Evolutionary conservation across 441 rosid genomes (phyloP).

Genomic region (Bocquillonia castaneifolia): DNA sequence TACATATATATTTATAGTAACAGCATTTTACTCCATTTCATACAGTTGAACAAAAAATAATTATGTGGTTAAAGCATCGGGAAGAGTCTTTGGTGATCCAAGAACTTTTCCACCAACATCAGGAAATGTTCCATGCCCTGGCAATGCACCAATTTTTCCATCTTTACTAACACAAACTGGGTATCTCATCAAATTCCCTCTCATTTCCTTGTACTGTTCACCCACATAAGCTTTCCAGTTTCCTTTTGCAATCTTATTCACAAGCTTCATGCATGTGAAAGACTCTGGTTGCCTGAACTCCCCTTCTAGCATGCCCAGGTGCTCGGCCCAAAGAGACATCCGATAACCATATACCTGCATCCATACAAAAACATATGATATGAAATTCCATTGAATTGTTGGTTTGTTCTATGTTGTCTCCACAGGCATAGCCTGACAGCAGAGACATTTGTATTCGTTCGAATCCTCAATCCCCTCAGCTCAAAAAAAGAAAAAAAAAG

Average conservation of each 20-base stretch:
- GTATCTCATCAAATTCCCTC: constrained; percentile 60
- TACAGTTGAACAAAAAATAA: no score
- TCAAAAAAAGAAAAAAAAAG: no score
- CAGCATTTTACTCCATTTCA: no score
- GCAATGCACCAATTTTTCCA: constrained; percentile 36
- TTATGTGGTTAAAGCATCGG: constrained; percentile 53
- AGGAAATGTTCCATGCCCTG: constrained; percentile 45
- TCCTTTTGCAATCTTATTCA: constrained; percentile 30
- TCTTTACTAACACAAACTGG: constrained; percentile 37
- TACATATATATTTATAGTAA: no score
- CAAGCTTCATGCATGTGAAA: constrained; percentile 36
- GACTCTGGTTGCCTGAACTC: constrained; percentile 34
- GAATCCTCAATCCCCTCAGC: no score
- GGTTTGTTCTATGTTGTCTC: no score
- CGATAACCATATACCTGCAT: constrained; percentile 51
- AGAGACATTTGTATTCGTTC: no score
- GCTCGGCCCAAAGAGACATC: constrained; percentile 60
- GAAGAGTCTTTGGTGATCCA: constrained; percentile 53
- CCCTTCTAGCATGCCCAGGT: constrained; percentile 41
- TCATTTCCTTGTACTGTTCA: constrained; percentile 41
- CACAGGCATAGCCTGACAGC: no score
- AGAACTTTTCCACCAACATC: constrained; percentile 64
- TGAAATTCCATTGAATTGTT: no score
- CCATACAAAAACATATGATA: not conserved
- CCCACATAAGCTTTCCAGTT: constrained; percentile 46